Percentiles rank a stretch among this genome's conserved stretches.
These are phyloP conservation scores for Epichloe sp. DNA, from an alignment of 2,329 filamentous ascomycete genomes.

Conservation along the genomic window DNA sequence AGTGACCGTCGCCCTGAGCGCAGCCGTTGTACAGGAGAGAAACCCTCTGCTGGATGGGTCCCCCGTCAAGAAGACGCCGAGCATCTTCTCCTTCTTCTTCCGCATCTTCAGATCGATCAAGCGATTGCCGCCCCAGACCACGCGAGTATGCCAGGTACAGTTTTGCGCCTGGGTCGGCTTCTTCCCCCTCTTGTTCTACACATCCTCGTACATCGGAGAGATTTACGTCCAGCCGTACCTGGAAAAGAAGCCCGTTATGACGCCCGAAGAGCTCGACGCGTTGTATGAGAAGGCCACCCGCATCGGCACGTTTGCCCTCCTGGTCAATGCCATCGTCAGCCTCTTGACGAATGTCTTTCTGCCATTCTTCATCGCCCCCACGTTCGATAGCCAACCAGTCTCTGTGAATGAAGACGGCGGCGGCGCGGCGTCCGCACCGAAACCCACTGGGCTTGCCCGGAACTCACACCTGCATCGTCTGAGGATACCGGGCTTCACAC, in stretches of 20 bases:
- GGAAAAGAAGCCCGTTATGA: slow-evolving; percentile 63
- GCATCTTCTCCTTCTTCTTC: slow-evolving; percentile 66
- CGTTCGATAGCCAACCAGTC: slow-evolving; percentile 44
- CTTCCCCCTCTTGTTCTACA: slow-evolving; percentile 93
- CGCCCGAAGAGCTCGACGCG: slow-evolving; percentile 58
- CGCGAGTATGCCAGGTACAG: slow-evolving; percentile 68
- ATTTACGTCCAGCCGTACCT: slow-evolving; percentile 82
- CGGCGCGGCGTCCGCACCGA: not conserved
- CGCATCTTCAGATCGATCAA: slow-evolving; percentile 65
- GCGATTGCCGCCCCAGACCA: slow-evolving; percentile 68
- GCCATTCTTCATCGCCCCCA: slow-evolving; percentile 74
- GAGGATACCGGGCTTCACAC: slow-evolving; percentile 69
- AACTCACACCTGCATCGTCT: slow-evolving; percentile 44
- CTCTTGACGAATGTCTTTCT: slow-evolving; percentile 70
- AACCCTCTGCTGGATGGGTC: slow-evolving; percentile 64
- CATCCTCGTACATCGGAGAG: slow-evolving; percentile 84
- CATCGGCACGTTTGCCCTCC: slow-evolving; percentile 75
- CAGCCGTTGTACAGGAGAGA: slow-evolving; percentile 57
- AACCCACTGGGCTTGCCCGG: slow-evolving; percentile 3
- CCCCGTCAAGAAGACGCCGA: slow-evolving; percentile 42
- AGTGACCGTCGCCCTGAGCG: slow-evolving; percentile 58
- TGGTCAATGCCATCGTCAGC: slow-evolving; percentile 79
- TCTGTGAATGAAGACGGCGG: not conserved
- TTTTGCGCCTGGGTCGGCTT: slow-evolving; percentile 88
- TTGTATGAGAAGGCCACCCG: slow-evolving; percentile 78